Evolutionary conservation across 225 moss, liverwort and hornwort genomes (phyloP).

Genomic region (Neckera pumila): DNA sequence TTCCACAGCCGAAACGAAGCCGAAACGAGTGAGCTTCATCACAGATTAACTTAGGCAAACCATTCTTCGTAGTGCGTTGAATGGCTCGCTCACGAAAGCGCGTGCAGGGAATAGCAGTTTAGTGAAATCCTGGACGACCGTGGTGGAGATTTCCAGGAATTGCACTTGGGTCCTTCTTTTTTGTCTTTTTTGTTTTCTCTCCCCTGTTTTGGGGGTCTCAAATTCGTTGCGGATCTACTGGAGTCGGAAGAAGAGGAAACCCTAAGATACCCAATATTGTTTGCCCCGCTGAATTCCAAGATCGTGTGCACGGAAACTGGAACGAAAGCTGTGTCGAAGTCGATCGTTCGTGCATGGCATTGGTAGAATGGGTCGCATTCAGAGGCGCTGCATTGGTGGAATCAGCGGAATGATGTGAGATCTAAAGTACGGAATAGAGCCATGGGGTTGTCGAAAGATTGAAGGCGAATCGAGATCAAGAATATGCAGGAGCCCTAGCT

Average conservation of each 20-base stretch:
- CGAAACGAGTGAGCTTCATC: neutral
- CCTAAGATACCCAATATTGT: neutral
- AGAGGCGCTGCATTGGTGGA: neutral
- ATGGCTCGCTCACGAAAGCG: neutral
- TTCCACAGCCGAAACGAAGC: neutral
- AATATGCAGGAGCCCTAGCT: neutral
- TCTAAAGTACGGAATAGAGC: neutral
- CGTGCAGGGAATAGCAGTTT: no score
- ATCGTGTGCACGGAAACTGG: neutral
- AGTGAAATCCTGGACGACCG: neutral
- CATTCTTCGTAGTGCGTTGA: neutral
- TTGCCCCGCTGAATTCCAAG: neutral
- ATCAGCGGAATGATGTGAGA: neutral
- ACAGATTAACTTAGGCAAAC: neutral
- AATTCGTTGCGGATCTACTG: neutral
- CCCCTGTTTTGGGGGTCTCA: neutral
- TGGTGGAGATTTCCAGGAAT: neutral
- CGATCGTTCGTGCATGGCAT: neutral
- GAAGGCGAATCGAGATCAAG: neutral
- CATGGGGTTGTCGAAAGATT: neutral
- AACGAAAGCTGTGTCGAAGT: neutral
- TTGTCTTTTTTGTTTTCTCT: no score
- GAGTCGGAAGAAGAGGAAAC: neutral
- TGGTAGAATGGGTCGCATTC: neutral
- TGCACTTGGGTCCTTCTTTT: neutral